Evolutionary conservation across 257 asterid species (phyloP).

Genomic region (Vinca minor): DNA sequence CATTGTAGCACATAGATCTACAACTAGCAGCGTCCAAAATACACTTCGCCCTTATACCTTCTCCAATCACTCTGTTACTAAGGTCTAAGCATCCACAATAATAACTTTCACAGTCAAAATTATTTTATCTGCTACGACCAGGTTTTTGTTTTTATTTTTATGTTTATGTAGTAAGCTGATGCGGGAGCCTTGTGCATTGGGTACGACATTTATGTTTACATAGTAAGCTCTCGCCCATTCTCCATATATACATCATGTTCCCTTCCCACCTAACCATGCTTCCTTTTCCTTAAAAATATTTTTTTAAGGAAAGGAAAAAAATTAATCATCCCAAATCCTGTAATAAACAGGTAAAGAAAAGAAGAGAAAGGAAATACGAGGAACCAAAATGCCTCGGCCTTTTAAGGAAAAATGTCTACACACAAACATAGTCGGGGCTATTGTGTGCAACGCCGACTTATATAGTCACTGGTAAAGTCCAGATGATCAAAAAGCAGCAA

Average conservation of each 20-base stretch:
- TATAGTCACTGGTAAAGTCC: constrained; percentile 1
- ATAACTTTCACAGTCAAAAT: neutral
- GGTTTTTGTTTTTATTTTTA: no score
- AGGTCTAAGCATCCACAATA: neutral
- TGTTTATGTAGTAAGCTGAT: no score
- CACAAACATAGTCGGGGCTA: neutral
- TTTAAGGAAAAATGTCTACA: neutral
- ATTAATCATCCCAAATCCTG: neutral
- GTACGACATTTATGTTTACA: no score
- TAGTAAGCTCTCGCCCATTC: no score
- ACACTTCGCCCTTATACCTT: neutral
- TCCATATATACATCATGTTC: neutral
- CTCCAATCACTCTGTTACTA: neutral
- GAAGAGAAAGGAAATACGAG: neutral
- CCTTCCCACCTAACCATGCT: neutral
- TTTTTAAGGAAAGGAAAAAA: neutral
- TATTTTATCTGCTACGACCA: neutral
- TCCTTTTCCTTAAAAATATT: neutral
- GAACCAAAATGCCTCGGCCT: no score
- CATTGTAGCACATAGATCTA: neutral
- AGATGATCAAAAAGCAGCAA: constrained; percentile 12
- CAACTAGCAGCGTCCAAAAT: neutral
- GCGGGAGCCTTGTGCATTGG: no score
- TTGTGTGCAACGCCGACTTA: neutral
- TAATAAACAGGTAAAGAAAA: neutral